Percentiles rank a stretch among this genome's conserved stretches.
Evolutionary conservation across 352 stramenopile species (phyloP).

Genomic region (Globisporangium yorkense): DNA sequence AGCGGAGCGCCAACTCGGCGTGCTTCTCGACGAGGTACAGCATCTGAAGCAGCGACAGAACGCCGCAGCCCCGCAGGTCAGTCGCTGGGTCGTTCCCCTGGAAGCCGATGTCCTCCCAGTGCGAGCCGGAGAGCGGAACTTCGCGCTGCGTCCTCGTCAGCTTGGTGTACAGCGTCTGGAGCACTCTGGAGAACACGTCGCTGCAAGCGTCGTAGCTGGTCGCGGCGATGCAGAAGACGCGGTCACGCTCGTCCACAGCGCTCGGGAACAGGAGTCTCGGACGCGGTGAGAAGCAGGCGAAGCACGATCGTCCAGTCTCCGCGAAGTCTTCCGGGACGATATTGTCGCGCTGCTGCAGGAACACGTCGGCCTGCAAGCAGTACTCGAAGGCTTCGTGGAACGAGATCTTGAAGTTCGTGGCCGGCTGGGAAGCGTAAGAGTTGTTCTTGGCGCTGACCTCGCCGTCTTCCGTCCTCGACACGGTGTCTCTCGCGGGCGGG

Average conservation of each 20-base stretch:
- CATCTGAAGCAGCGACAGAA: conserved; percentile 84
- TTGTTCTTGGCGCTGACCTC: conserved; percentile 28
- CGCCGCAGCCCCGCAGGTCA: conserved; percentile 79
- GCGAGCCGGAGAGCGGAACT: conserved; percentile 45
- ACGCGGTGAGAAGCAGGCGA: conserved; percentile 46
- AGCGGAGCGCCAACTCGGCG: conserved; percentile 37
- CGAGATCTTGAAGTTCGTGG: conserved; percentile 20
- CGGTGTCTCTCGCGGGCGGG: conserved; percentile 7
- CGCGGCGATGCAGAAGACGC: conserved; percentile 67
- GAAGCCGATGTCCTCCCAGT: conserved; percentile 89
- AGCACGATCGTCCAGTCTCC: conserved; percentile 30
- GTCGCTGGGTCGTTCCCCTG: conserved; percentile 85
- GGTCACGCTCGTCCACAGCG: conserved; percentile 57
- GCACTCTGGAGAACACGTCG: conserved; percentile 36
- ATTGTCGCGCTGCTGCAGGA: conserved; percentile 32
- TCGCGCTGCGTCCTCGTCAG: conserved; percentile 27
- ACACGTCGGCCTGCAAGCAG: conserved; percentile 32
- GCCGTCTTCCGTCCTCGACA: conserved; percentile 3
- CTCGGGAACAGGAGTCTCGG: conserved; percentile 46
- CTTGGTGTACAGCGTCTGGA: conserved; percentile 65
- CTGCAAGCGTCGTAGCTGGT: conserved; percentile 43
- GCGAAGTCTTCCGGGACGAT: conserved; percentile 55
- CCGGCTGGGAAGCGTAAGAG: background rate
- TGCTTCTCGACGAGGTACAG: conserved; percentile 71
- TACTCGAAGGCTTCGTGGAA: conserved; percentile 41